Evolutionary conservation across 163 green algal species (phyloP).

Genomic region (Chlorella variabilis): DNA sequence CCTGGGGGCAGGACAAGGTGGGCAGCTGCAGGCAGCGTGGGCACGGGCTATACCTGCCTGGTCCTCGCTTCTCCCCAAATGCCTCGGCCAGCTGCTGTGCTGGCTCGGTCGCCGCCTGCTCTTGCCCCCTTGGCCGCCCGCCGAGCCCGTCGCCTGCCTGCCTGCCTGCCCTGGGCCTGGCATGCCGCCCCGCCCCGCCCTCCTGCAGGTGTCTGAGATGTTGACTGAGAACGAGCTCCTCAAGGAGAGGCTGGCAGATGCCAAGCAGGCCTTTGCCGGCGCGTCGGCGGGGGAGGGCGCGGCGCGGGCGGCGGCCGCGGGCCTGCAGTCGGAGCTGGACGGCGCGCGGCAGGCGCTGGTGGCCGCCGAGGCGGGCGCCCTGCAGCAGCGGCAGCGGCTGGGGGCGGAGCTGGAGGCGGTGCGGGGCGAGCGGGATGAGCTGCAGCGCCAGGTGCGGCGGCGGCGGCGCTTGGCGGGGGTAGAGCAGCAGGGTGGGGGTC

Average conservation of each 20-base stretch:
- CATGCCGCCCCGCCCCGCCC: no score
- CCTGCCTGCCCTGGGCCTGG: no score
- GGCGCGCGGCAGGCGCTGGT: background rate
- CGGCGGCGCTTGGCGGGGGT: background rate
- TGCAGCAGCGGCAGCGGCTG: background rate
- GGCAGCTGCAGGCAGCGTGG: no score
- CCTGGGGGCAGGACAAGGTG: conserved; percentile 32
- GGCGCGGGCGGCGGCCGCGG: background rate
- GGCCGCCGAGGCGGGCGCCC: conserved; percentile 1
- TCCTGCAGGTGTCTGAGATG: conserved; percentile 21
- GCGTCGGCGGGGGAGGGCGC: background rate
- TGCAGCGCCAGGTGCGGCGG: background rate
- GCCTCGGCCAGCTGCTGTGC: no score
- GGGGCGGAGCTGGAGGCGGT: conserved; percentile 18
- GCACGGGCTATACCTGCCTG: background rate
- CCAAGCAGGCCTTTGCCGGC: conserved; percentile 23
- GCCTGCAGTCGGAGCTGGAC: conserved; percentile 15
- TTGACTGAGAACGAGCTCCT: conserved; percentile 44
- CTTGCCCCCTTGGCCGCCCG: no score
- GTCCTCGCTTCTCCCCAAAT: no score
- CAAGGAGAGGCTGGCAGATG: conserved; percentile 41
- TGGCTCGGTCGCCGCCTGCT: no score
- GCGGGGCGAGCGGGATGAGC: background rate
- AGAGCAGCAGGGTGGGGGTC: background rate
- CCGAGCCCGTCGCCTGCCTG: no score